Evolutionary conservation across 202 grass and related monocot genomes (phyloP), one percentile per base, ranked within the genome.

Genomic region (Hordeum pubiflorum): DNA sequence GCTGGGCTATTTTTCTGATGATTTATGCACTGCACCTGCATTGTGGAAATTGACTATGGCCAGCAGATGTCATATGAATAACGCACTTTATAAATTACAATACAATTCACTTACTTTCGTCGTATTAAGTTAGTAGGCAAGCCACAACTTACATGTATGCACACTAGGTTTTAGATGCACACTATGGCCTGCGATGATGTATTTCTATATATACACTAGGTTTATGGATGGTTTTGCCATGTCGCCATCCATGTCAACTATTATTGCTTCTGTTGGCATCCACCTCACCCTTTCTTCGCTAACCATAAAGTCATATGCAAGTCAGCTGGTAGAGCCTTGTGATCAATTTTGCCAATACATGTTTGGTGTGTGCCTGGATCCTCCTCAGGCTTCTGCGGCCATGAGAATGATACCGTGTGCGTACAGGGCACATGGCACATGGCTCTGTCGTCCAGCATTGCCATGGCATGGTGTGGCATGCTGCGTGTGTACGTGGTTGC

Each of bases 71-170:
- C 54, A 36, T 40, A 52, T 31, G 5, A 39, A 66, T 74, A 46
- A 10, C 17, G 1, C 48, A 58, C 10, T 44, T 58, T 66, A 8
- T 58, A 34, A 56, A 20, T 13, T 43, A 23, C 15, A 2, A 36
- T 43, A 23, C 15, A 2, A 36, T 58, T 74, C 24, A 85, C 72
- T 23, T 26, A 33, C 4, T 64, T 43, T 21, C 1, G 43, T 26
- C 7, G 3, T 80, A 11, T 72, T 80, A 71, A 59, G 48, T 79
- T 79, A 18, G 31, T 52, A 61, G 20, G 59, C 39, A 84, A 14
- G 31, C 15, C 32, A 75, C 18, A 75, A 58, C 11, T 13, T 33
- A 38, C 62, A 65, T 17, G 15, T 29, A 29, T 72, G 14, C 68
- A 52, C 21, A 59, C 17, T 59, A 70, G 66, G 6, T 63, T 84